These are phyloP conservation scores for Beauveria bassiana DNA, from an alignment of 2,329 filamentous ascomycete species.

Conservation along the genomic window DNA sequence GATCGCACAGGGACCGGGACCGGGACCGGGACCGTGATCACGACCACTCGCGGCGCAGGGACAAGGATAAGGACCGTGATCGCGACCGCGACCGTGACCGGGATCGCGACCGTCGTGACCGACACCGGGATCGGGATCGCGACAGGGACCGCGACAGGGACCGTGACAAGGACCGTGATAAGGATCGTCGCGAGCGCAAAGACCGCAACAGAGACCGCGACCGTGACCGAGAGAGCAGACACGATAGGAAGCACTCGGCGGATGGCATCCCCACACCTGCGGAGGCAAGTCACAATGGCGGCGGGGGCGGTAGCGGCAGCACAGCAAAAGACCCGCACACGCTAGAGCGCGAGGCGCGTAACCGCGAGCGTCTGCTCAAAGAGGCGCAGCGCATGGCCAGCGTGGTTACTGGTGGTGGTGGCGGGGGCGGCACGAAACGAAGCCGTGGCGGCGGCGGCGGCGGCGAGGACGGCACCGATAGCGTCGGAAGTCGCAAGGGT, in stretches of 20 bases:
- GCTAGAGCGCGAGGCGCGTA: slow-evolving; percentile 58
- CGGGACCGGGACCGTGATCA: slow-evolving; percentile 26
- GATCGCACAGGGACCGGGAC: slow-evolving; percentile 31
- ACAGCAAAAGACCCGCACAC: slow-evolving; percentile 53
- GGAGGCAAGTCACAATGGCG: slow-evolving; percentile 15
- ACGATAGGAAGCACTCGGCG: slow-evolving; percentile 24
- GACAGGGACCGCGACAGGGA: slow-evolving; percentile 23
- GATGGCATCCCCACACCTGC: slow-evolving; percentile 22
- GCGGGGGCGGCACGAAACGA: slow-evolving; percentile 41
- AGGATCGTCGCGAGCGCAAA: slow-evolving; percentile 31
- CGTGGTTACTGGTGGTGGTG: slow-evolving; percentile 21
- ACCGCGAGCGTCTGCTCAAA: slow-evolving; percentile 58
- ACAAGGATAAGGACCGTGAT: slow-evolving; percentile 21
- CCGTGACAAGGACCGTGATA: slow-evolving; percentile 22
- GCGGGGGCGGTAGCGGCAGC: slow-evolving; percentile 10
- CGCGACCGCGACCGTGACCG: slow-evolving; percentile 20
- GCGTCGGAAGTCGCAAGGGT: slow-evolving; percentile 31
- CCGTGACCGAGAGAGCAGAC: slow-evolving; percentile 17
- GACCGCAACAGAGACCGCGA: slow-evolving; percentile 30
- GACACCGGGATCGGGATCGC: slow-evolving; percentile 24
- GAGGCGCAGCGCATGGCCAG: slow-evolving; percentile 60
- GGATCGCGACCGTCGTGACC: slow-evolving; percentile 14
- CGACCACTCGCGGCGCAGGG: slow-evolving; percentile 17
- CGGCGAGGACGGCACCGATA: slow-evolving; percentile 23
- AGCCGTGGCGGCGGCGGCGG: slow-evolving; percentile 30